Evolutionary conservation across 2,329 filamentous ascomycete genomes (phyloP), one percentile per base, ranked within the genome.

Genomic region (Beauveria caledonica): DNA sequence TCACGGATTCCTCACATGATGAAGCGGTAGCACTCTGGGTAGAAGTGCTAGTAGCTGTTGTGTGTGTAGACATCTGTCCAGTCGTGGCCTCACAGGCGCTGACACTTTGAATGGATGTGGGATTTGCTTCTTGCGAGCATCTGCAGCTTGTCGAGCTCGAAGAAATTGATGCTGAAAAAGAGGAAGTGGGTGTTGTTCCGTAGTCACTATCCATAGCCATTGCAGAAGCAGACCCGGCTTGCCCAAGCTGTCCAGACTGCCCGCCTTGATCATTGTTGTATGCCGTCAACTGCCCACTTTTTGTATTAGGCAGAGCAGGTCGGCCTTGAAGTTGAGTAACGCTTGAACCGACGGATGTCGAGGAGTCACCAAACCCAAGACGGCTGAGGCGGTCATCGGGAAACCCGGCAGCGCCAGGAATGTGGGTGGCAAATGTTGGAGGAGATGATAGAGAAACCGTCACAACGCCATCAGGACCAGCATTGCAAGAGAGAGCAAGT

Each of bases 381-480:
- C 21, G 27, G 17, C 23, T 17, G 3, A 21, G 3, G 10, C 8
- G 39, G 7, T 19, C 46, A 7, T 46, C 52, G 2, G 57, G 52
- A 7, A 62, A 50, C 7, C 51, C 52, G 11, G 51, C 36, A 15
- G 39, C 23, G n/a, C 50, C 40, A 8, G 51, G 54, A 39, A 52
- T 40, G 15, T 45, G 33, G 19, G 50, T 64, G 6, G 67, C 53
- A 51, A 63, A 60, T 44, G 66, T 44, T 2, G 58, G 56, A 10
- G 65, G 49, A 11, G 62, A 61, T 8, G 65, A 64, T 5, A 70
- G 44, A 40, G 69, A 69, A 11, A 71, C 50, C 7, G 70, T 73
- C 3, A 74, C 63, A 23, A 72, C 63, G 17, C 70, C 72, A 51
- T 73, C 67, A n/a, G 66, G 58, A 1, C 71, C 71, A 56, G 70